These are phyloP conservation scores for Taphrina communis DNA, from an alignment of 1,139 yeast genomes.

Conservation along the genomic window DNA sequence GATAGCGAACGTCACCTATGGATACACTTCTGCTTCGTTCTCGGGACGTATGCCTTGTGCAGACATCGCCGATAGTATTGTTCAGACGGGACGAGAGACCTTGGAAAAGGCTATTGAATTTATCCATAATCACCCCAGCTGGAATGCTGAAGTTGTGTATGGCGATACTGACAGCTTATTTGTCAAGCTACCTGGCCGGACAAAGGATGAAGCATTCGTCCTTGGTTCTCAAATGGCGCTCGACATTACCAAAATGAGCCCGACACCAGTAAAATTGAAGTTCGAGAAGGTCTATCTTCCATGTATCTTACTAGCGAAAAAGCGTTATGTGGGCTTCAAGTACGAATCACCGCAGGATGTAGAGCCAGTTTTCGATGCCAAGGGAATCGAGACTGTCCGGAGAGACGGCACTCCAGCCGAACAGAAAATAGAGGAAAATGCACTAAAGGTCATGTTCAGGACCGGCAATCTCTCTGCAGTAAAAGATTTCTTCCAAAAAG, in stretches of 20 bases:
- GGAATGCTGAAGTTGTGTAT: constrained; percentile 93
- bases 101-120: constrained; percentile 65
- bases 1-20: constrained; percentile 94
- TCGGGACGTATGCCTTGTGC: constrained; percentile 98
- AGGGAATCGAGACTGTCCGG: constrained; percentile 92
- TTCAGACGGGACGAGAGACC: constrained; percentile 86
- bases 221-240: constrained; percentile 74
- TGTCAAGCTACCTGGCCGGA: constrained; percentile 84
- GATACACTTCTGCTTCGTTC: constrained; percentile 90
- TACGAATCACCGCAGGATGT: constrained; percentile 65
- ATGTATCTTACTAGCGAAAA: constrained; percentile 78
- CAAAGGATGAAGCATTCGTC: constrained; percentile 74
- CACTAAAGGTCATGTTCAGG: constrained; percentile 68
- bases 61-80: constrained; percentile 93
- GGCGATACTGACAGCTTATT: constrained; percentile 96
- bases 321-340: constrained; percentile 85
- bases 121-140: constrained; percentile 64
- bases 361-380: constrained; percentile 82
- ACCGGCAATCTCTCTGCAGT: constrained; percentile 73
- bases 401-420: constrained; percentile 95
- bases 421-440: constrained; percentile 75
- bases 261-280: constrained; percentile 79
- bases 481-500: constrained; percentile 66
- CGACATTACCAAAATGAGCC: constrained; percentile 68
- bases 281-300: constrained; percentile 95